phyloP scores from a whole-genome alignment of 129 eudicot species.

The Chrysanthemum lavandulifolium region DNA sequence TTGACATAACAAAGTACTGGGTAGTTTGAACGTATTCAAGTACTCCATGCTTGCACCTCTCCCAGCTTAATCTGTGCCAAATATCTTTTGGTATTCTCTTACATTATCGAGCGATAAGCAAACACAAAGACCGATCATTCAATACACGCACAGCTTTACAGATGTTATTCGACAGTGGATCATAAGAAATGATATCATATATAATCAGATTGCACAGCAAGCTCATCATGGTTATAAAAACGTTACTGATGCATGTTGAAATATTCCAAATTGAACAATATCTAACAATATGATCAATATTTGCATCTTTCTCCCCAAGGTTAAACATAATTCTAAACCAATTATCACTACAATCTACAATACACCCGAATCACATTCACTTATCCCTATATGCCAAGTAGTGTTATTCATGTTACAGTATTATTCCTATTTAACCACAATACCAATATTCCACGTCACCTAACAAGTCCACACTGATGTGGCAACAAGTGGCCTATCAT shows the following conservation, averaged over 20 bases:
- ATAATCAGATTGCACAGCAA: background rate
- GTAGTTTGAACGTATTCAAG: too few relatives aligned
- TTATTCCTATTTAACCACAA: too few relatives aligned
- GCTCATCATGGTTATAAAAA: background rate
- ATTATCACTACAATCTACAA: background rate
- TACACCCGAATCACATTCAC: background rate
- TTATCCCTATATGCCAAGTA: background rate
- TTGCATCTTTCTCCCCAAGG: background rate
- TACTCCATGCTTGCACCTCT: too few relatives aligned
- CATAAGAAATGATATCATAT: background rate
- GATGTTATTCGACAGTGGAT: background rate
- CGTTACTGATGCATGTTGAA: background rate
- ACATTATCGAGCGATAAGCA: too few relatives aligned
- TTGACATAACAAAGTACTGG: too few relatives aligned
- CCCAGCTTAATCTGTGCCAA: too few relatives aligned
- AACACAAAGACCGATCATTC: too few relatives aligned
- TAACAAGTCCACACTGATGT: constrained; percentile 91
- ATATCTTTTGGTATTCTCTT: background rate
- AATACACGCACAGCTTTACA: background rate
- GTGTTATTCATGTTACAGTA: too few relatives aligned
- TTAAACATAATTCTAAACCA: background rate
- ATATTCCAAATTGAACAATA: background rate
- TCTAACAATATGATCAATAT: background rate
- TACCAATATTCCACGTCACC: background rate
- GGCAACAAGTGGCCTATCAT: constrained; percentile 76